Evolutionary conservation across 257 asterid species (phyloP).

Genomic region (Misopates orontium): DNA sequence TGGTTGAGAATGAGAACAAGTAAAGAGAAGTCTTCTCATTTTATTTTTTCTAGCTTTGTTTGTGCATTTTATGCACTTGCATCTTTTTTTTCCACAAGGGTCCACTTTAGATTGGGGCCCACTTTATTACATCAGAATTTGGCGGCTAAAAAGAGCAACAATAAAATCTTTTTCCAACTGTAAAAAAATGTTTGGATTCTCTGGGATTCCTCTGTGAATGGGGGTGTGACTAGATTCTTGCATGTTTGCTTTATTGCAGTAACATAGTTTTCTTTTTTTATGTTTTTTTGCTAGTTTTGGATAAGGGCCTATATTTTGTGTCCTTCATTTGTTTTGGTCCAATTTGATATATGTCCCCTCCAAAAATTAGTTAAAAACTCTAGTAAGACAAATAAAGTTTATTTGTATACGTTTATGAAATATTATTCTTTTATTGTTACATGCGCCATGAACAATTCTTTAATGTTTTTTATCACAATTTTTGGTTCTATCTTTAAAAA

Average conservation of each 20-base stretch:
- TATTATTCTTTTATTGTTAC: too few relatives aligned
- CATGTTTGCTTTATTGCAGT: background rate
- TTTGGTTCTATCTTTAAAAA: too few relatives aligned
- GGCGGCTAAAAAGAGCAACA: slow-evolving; percentile 35
- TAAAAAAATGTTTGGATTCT: slow-evolving; percentile 23
- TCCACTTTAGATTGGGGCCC: slow-evolving; percentile 37
- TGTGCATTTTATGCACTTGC: slow-evolving; percentile 37
- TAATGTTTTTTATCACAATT: too few relatives aligned
- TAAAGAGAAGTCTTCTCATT: slow-evolving; percentile 19
- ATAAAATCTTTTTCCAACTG: slow-evolving; percentile 17
- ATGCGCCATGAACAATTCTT: too few relatives aligned
- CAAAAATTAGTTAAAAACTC: too few relatives aligned
- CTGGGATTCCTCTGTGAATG: slow-evolving; percentile 23
- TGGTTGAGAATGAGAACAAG: slow-evolving; percentile 38
- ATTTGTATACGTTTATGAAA: too few relatives aligned
- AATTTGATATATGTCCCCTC: too few relatives aligned
- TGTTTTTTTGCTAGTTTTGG: slow-evolving; percentile 11
- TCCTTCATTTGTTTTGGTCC: background rate
- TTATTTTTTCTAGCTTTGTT: slow-evolving; percentile 22
- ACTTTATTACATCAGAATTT: slow-evolving; percentile 16
- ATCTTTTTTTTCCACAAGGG: slow-evolving; percentile 37
- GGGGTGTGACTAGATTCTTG: slow-evolving; percentile 9
- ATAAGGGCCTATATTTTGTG: slow-evolving; percentile 14
- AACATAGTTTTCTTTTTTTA: background rate
- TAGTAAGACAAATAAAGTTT: background rate